phyloP scores from a whole-genome alignment of 2,329 filamentous ascomycete genomes.

The Fusarium buharicum region DNA sequence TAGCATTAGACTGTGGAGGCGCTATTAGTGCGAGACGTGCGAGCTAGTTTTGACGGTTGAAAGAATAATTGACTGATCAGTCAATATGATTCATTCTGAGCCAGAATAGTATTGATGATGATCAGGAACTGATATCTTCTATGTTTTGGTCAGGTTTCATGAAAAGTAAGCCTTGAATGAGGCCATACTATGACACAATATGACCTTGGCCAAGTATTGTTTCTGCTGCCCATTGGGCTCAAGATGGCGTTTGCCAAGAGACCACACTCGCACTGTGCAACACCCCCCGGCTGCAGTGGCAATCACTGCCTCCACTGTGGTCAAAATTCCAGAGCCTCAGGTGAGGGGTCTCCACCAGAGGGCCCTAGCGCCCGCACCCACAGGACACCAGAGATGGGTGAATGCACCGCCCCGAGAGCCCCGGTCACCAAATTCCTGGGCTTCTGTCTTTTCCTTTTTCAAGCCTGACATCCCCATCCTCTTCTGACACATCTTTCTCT shows the following conservation, averaged over 20 bases:
- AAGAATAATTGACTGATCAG: slow-evolving; percentile 7
- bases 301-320: slow-evolving; percentile 27
- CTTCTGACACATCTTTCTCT: background rate
- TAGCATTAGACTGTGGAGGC: slow-evolving; percentile 21
- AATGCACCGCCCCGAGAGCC: slow-evolving; percentile 29
- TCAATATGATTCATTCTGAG: slow-evolving; percentile 12
- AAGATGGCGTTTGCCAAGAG: slow-evolving; percentile 24
- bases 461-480: slow-evolving; percentile 4
- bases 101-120: background rate
- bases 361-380: slow-evolving; percentile 10
- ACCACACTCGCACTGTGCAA: slow-evolving; percentile 22
- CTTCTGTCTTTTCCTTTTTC: slow-evolving; percentile 16
- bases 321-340: slow-evolving; percentile 40
- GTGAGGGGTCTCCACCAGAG: slow-evolving; percentile 36
- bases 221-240: slow-evolving; percentile 12
- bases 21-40: slow-evolving; percentile 37
- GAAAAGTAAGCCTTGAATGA: slow-evolving; percentile 1
- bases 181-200: slow-evolving; percentile 9
- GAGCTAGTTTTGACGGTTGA: background rate
- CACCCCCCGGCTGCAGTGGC: slow-evolving; percentile 25
- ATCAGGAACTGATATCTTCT: background rate
- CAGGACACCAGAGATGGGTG: background rate
- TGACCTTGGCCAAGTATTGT: background rate
- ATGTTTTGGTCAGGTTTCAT: background rate
- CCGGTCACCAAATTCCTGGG: slow-evolving; percentile 33